Evolutionary conservation across 2,329 filamentous ascomycete genomes (phyloP).

Genomic region (Talaromyces piceae): DNA sequence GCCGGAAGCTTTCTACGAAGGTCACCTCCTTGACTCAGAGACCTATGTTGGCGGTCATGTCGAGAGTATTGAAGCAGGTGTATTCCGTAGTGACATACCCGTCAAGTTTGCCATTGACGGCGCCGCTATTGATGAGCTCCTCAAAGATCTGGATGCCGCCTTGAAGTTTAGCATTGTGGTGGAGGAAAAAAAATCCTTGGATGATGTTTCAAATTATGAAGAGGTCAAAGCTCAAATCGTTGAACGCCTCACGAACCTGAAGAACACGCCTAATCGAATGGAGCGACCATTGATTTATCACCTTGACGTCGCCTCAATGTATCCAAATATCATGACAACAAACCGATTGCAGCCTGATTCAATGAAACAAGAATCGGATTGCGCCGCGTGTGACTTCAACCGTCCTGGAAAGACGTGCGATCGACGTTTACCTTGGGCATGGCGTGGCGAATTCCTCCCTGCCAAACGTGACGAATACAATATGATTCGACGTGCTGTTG

Average conservation of each 20-base stretch:
- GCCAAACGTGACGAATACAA: slow-evolving; percentile 98
- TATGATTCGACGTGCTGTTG: slow-evolving; percentile 88
- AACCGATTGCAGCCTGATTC: slow-evolving; percentile 96
- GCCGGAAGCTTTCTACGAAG: slow-evolving; percentile 92
- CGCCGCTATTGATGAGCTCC: slow-evolving; percentile 78
- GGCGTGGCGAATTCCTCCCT: slow-evolving; percentile 94
- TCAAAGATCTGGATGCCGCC: slow-evolving; percentile 79
- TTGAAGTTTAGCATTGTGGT: slow-evolving; percentile 79
- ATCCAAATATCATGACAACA: slow-evolving; percentile 99
- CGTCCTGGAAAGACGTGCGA: slow-evolving; percentile 95
- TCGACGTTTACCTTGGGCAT: slow-evolving; percentile 88
- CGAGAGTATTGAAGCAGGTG: slow-evolving; percentile 96
- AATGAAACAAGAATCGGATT: slow-evolving; percentile 96
- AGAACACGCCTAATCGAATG: slow-evolving; percentile 71
- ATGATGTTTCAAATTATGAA: slow-evolving; percentile 73
- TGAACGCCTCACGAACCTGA: slow-evolving; percentile 62
- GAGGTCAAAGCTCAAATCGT: slow-evolving; percentile 78
- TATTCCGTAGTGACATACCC: slow-evolving; percentile 92
- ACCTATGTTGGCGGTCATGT: slow-evolving; percentile 98
- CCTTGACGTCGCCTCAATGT: slow-evolving; percentile 98
- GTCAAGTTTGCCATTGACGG: slow-evolving; percentile 90
- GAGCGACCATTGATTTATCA: slow-evolving; percentile 94
- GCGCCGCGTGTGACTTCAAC: slow-evolving; percentile 97
- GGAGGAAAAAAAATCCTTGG: slow-evolving; percentile 74
- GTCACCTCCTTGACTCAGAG: slow-evolving; percentile 90